Evolutionary conservation across 768 basidiomycete species (phyloP), one percentile per base, ranked within the genome.

Genomic region (Lactarius sanguifluus): DNA sequence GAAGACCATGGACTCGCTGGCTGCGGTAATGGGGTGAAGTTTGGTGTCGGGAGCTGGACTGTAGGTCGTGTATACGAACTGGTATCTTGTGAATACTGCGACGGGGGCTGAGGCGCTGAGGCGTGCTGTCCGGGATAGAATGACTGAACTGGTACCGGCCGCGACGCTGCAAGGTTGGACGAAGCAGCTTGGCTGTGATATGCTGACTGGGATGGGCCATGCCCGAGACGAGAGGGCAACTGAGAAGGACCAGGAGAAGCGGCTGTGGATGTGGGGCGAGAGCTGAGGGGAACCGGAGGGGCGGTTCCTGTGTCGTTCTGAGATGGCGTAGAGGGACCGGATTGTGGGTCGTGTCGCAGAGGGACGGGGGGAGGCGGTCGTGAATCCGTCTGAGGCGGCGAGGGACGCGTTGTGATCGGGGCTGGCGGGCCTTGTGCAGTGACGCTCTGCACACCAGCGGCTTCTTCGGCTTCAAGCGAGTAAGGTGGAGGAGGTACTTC

Each of bases 401-500:
- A 62, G 10, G 68, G 68, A 47, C 68, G 65, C 23, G 68, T 69
- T 15, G 54, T 15, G 18, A 59, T 47, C 9, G 68, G 66, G 3
- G 58, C 13, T 38, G 58, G 47, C 0, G 68, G 68, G 15, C 66
- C 61, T 10, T 50, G 61, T 28, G 58, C 34, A 57, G 59, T 6
- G 34, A 61, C 32, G 12, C 66, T 40, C 32, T 28, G 61, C 20
- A 41, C 16, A 40, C 47, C n/a, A 62, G 64, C 5, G 67, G 30
- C 32, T 38, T 62, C 52, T 0, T 79, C 80, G n/a, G 72, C 85
- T 65, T 88, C 82, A 25, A 87, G 77, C 18, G 84, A 81, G 71
- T 92, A 91, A 23, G 90, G 88, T 12, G 88, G 88, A 1, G 91
- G 89, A 0, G 90, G 88, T 2, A 75, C 76, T 12, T 84, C 83